A percentile compares a stretch with the other conserved stretches of the same genome.
Conservation (phyloP, 495 filamentous ascomycete genomes). For the Trichoderma orchidacearum region DNA sequence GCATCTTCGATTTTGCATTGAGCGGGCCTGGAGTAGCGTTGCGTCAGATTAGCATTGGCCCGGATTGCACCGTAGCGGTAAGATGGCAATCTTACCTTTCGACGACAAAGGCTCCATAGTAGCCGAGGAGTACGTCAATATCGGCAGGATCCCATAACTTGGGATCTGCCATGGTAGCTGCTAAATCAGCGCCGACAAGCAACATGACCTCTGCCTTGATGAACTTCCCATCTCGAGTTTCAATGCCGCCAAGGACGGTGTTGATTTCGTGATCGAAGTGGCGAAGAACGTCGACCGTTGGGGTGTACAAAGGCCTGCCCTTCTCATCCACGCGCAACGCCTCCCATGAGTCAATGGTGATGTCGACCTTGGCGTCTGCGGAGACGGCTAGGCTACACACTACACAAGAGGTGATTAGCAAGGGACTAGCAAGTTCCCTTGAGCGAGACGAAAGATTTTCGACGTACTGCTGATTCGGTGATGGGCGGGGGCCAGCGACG, state of each 20-base stretch:
- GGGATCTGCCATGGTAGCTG: constrained; percentile 63
- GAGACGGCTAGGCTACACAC: constrained; percentile 12
- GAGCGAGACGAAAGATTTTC: constrained; percentile 34
- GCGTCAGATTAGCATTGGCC: neutral
- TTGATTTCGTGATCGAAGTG: constrained; percentile 88
- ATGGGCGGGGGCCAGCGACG: constrained; percentile 60
- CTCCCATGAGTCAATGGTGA: constrained; percentile 16
- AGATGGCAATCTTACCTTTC: constrained; percentile 48
- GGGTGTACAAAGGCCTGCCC: constrained; percentile 65
- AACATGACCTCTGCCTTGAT: constrained; percentile 52
- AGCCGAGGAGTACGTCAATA: constrained; percentile 74
- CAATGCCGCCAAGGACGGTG: constrained; percentile 57
- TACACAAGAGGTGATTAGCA: neutral
- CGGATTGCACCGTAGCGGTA: neutral
- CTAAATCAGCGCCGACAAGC: constrained; percentile 68
- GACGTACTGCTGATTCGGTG: constrained; percentile 53
- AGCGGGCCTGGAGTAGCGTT: neutral
- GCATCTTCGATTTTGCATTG: constrained; percentile 72
- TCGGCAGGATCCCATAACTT: constrained; percentile 73
- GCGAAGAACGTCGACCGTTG: constrained; percentile 76
- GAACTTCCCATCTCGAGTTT: constrained; percentile 42
- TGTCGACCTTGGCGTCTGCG: constrained; percentile 24
- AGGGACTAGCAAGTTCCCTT: no score
- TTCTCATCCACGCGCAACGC: constrained; percentile 31
- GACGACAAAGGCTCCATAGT: constrained; percentile 79